Conservation (phyloP, 208 protist species). For the Leishmania martiniquensis region DNA sequence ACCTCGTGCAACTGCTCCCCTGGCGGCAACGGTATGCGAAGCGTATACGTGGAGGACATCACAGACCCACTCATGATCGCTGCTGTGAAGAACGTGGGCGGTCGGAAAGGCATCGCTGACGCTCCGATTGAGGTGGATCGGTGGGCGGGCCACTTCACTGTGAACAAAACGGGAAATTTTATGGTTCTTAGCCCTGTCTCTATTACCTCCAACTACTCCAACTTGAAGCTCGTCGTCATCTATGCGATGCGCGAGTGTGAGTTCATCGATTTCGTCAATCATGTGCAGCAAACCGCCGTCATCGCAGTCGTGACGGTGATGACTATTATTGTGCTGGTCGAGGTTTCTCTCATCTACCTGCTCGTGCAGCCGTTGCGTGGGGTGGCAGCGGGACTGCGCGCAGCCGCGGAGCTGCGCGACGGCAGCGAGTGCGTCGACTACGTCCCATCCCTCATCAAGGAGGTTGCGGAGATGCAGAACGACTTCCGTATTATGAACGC, state of each 20-base stretch:
- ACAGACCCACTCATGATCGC: conserved; percentile 25
- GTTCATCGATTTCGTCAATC: conserved; percentile 9
- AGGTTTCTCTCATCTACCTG: conserved; percentile 43
- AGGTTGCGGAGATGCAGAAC: conserved; percentile 54
- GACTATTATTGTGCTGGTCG: conserved; percentile 27
- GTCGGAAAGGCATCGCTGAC: conserved; percentile 19
- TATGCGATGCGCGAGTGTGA: conserved; percentile 5
- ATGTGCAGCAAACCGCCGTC: conserved; percentile 15
- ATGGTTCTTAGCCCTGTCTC: conserved; percentile 5
- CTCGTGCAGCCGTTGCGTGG: conserved; percentile 45
- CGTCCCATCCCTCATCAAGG: conserved; percentile 39
- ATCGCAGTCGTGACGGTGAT: conserved; percentile 27
- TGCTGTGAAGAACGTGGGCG: conserved; percentile 29
- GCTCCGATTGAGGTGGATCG: conserved; percentile 3
- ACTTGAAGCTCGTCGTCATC: conserved; percentile 13
- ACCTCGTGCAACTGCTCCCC: conserved; percentile 7
- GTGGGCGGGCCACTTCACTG: conserved; percentile 19
- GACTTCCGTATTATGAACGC: conserved; percentile 53
- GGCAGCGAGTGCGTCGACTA: conserved; percentile 26
- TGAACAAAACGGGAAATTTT: background rate
- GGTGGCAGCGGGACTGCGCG: conserved; percentile 34
- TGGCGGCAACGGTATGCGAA: background rate
- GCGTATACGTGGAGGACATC: conserved; percentile 23
- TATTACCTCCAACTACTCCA: conserved; percentile 6
- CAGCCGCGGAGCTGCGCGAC: conserved; percentile 46